Percentiles rank a stretch among this genome's conserved stretches.
Evolutionary conservation across 768 basidiomycete genomes (phyloP).

Genomic region (Pleurotus tuber-regium): DNA sequence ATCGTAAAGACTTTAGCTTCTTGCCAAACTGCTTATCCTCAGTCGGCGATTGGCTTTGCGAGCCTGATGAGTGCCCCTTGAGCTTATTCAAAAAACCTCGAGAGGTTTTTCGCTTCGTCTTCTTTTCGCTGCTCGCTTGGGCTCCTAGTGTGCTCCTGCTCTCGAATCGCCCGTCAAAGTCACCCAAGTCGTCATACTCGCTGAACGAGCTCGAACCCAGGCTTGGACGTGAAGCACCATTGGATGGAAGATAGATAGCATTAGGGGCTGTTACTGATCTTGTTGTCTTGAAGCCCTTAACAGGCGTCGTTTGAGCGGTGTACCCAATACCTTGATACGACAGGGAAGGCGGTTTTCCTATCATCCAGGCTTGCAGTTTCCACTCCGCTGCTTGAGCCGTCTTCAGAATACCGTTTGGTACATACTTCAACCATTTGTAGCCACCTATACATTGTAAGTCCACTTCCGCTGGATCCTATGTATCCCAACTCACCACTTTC

Average conservation of each 20-base stretch:
- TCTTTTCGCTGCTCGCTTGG: constrained; percentile 31
- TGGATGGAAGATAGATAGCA: constrained; percentile 33
- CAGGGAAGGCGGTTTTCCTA: constrained; percentile 90
- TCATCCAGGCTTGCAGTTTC: constrained; percentile 96
- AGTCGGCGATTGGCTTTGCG: constrained; percentile 42
- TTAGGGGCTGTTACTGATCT: constrained; percentile 28
- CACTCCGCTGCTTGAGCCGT: constrained; percentile 97
- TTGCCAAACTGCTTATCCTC: constrained; percentile 42
- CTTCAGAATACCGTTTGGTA: constrained; percentile 89
- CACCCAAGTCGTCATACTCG: constrained; percentile 84
- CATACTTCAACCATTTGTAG: constrained; percentile 96
- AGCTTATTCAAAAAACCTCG: constrained; percentile 65
- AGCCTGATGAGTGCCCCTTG: constrained; percentile 40
- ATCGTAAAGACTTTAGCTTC: constrained; percentile 71
- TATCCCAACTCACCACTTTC: constrained; percentile 70
- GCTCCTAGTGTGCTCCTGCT: constrained; percentile 72
- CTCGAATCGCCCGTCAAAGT: constrained; percentile 85
- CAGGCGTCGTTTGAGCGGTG: constrained; percentile 38
- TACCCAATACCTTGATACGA: constrained; percentile 87
- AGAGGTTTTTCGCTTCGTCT: constrained; percentile 57
- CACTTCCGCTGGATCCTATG: not conserved
- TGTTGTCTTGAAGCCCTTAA: constrained; percentile 18
- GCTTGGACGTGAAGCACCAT: constrained; percentile 60
- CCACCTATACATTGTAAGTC: constrained; percentile 49
- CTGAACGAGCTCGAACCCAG: constrained; percentile 72